These are phyloP conservation scores for Yamadazyma blattariae DNA, from an alignment of 1,139 yeast species.

Conservation along the genomic window DNA sequence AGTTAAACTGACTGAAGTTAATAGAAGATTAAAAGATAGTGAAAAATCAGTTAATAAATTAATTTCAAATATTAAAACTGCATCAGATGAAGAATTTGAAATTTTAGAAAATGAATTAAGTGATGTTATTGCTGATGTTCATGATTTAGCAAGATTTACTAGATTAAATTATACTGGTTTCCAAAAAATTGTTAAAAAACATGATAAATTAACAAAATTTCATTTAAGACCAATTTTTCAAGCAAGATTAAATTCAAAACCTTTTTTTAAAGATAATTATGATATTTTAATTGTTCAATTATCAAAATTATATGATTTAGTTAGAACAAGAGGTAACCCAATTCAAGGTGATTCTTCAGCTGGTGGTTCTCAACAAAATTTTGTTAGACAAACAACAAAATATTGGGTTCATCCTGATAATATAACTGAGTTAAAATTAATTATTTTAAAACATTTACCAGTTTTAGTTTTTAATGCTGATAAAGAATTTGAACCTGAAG, in stretches of 20 bases:
- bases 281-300: conserved; percentile 85
- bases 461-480: conserved; percentile 94
- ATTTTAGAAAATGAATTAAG: conserved; percentile 87
- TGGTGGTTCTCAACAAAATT: conserved; percentile 96
- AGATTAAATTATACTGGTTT: conserved; percentile 93
- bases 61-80: conserved; percentile 38
- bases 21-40: conserved; percentile 77
- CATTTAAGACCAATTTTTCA: conserved; percentile 88
- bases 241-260: conserved; percentile 87
- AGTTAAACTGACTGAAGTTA: conserved; percentile 80
- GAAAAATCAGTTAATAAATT: conserved; percentile 67
- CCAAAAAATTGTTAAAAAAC: conserved; percentile 93
- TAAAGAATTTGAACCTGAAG: conserved; percentile 92
- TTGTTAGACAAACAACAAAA: conserved; percentile 96
- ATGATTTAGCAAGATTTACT: conserved; percentile 90
- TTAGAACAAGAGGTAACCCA: conserved; percentile 94
- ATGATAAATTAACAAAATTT: conserved; percentile 86
- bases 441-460: conserved; percentile 90
- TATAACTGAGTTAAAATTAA: conserved; percentile 93
- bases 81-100: conserved; percentile 81
- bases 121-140: conserved; percentile 95
- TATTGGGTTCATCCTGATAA: conserved; percentile 99
- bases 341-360: conserved; percentile 92
- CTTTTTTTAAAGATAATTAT: conserved; percentile 92
- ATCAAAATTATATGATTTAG: conserved; percentile 85